These are phyloP conservation scores for Pichia norvegensis DNA, from an alignment of 1,139 yeast genomes.

Conservation along the genomic window DNA sequence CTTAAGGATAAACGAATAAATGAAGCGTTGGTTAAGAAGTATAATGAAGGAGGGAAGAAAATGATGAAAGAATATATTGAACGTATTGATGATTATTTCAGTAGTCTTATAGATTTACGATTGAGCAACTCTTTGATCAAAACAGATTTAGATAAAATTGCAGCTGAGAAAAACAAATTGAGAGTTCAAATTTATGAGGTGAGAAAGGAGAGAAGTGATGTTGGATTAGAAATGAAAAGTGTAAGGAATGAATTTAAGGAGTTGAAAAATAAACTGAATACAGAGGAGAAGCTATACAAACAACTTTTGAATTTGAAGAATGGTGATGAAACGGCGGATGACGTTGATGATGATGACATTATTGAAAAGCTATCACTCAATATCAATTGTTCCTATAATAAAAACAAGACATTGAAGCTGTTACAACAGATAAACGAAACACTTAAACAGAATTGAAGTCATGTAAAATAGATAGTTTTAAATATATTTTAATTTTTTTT, in stretches of 20 bases:
- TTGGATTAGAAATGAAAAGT: slow-evolving; percentile 36
- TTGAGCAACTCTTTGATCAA: slow-evolving; percentile 34
- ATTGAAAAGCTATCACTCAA: neutral
- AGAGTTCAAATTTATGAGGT: slow-evolving; percentile 36
- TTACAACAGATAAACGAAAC: neutral
- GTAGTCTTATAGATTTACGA: slow-evolving; percentile 28
- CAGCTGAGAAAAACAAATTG: slow-evolving; percentile 35
- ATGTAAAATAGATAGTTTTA: no score
- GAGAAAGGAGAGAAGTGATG: slow-evolving; percentile 33
- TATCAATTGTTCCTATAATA: neutral
- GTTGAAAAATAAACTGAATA: slow-evolving; percentile 26
- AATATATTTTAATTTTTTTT: no score
- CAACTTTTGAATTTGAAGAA: slow-evolving; percentile 11
- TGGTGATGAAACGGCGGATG: slow-evolving; percentile 3
- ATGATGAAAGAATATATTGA: slow-evolving; percentile 19
- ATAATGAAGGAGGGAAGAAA: neutral
- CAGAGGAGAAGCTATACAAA: slow-evolving; percentile 17
- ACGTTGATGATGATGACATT: neutral
- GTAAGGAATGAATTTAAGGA: slow-evolving; percentile 31
- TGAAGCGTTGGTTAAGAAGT: slow-evolving; percentile 7
- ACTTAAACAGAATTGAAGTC: neutral
- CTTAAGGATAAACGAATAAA: slow-evolving; percentile 14
- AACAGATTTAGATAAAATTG: slow-evolving; percentile 33
- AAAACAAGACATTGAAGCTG: neutral
- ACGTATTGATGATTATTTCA: slow-evolving; percentile 23